Evolutionary conservation across 176 grass and related monocot genomes (phyloP).

Genomic region (Carex parvula): DNA sequence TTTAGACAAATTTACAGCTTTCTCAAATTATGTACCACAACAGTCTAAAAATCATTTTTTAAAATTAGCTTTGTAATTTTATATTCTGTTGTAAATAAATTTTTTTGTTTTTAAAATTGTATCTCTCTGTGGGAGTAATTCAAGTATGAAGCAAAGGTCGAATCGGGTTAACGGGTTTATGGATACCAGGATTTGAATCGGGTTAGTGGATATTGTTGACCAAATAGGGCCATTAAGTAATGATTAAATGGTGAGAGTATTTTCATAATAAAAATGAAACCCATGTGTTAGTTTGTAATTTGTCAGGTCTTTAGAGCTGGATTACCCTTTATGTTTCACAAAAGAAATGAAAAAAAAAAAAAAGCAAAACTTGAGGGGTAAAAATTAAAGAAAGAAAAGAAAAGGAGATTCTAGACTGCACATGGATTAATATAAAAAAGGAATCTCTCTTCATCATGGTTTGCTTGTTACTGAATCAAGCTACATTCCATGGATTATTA

Average conservation of each 20-base stretch:
- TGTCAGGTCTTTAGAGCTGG: slow-evolving; percentile 84
- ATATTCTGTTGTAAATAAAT: neutral
- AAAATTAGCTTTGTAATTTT: too few relatives aligned
- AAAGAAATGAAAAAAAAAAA: slow-evolving; percentile 25
- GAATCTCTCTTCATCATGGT: slow-evolving; percentile 22
- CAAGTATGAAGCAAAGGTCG: neutral
- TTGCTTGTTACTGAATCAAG: slow-evolving; percentile 29
- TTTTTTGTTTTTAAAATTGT: neutral
- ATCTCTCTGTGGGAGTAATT: neutral
- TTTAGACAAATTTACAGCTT: neutral
- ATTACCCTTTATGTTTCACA: slow-evolving; percentile 39
- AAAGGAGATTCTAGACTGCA: slow-evolving; percentile 3
- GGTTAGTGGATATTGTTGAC: neutral
- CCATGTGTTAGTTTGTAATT: slow-evolving; percentile 61
- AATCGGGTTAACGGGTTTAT: neutral
- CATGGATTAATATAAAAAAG: slow-evolving; percentile 26
- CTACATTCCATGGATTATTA: slow-evolving; percentile 1
- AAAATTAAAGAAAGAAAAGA: neutral
- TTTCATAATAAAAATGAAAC: neutral
- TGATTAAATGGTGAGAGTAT: slow-evolving; percentile 18
- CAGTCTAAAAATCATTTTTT: too few relatives aligned
- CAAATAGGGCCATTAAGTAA: neutral
- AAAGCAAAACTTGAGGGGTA: neutral
- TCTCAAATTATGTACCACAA: neutral
- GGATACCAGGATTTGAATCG: neutral